These are phyloP conservation scores for Epichloe baconii DNA, from an alignment of 2,329 filamentous ascomycete genomes.

Conservation along the genomic window DNA sequence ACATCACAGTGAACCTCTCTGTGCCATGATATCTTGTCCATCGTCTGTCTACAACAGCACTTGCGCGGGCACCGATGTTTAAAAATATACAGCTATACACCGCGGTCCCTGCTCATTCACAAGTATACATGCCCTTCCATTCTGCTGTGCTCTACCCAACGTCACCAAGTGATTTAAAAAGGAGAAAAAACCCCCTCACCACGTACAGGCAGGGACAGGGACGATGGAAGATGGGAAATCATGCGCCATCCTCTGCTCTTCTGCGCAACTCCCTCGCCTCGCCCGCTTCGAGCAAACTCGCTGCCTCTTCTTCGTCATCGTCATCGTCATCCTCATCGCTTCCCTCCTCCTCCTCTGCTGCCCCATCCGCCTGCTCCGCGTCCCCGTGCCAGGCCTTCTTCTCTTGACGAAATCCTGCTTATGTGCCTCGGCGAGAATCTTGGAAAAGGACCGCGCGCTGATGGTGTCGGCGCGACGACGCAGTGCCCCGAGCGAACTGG, in stretches of 20 bases:
- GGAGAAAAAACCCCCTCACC: too few relatives aligned
- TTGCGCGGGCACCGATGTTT: too few relatives aligned
- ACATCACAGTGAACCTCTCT: background rate
- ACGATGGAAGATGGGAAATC: background rate
- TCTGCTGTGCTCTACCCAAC: too few relatives aligned
- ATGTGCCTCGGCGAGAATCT: constrained; percentile 72
- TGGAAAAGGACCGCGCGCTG: constrained; percentile 30
- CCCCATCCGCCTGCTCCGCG: constrained; percentile 13
- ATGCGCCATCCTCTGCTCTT: constrained; percentile 8
- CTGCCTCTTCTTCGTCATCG: constrained; percentile 10
- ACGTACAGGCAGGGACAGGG: too few relatives aligned
- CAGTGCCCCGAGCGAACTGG: constrained; percentile 11
- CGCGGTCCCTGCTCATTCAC: background rate
- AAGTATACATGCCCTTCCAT: too few relatives aligned
- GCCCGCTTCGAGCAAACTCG: constrained; percentile 7
- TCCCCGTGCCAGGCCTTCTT: constrained; percentile 25
- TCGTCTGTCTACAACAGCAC: background rate
- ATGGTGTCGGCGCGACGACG: constrained; percentile 21
- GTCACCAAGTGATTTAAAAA: too few relatives aligned
- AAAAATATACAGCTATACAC: background rate
- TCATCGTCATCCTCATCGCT: constrained; percentile 25
- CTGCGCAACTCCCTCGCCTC: background rate
- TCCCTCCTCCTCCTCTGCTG: constrained; percentile 6
- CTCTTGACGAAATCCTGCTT: constrained; percentile 85
- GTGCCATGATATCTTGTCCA: background rate